A percentile compares a stretch with the other conserved stretches of the same genome.
These are phyloP conservation scores for Gentiana dahurica DNA, from an alignment of 257 asterid genomes.

Conservation along the genomic window DNA sequence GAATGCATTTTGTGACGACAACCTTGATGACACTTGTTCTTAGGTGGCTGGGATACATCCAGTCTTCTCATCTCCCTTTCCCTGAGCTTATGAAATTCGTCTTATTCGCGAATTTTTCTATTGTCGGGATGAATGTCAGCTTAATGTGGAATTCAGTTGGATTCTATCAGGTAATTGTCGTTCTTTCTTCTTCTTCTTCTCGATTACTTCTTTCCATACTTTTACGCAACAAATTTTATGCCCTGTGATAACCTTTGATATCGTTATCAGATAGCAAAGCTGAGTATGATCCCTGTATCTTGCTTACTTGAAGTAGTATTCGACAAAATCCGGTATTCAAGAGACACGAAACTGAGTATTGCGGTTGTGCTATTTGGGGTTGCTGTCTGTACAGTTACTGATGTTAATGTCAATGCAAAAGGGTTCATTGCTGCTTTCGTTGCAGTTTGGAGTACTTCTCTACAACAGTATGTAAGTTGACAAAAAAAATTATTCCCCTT, in stretches of 20 bases:
- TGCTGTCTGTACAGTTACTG: slow-evolving; percentile 91
- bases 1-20: slow-evolving; percentile 91
- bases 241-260: slow-evolving; percentile 10
- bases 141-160: slow-evolving; percentile 99
- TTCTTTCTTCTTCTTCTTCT: slow-evolving; percentile 1
- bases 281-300: slow-evolving; percentile 95
- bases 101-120: slow-evolving; percentile 88
- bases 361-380: slow-evolving; percentile 79
- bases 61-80: slow-evolving; percentile 77
- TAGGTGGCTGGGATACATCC: slow-evolving; percentile 96
- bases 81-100: slow-evolving; percentile 82
- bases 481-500: neutral
- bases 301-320: slow-evolving; percentile 82
- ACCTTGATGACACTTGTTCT: slow-evolving; percentile 91
- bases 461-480: slow-evolving; percentile 91
- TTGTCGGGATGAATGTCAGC: slow-evolving; percentile 98
- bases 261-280: slow-evolving; percentile 78
- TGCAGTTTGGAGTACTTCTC: slow-evolving; percentile 93
- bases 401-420: slow-evolving; percentile 80
- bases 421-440: slow-evolving; percentile 85
- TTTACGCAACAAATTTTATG: neutral
- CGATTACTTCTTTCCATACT: neutral
- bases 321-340: slow-evolving; percentile 78
- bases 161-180: slow-evolving; percentile 76
- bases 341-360: slow-evolving; percentile 92